phyloP scores from a whole-genome alignment of 2,329 filamentous ascomycete species.

The Mycosphaerelloides madeirae region DNA sequence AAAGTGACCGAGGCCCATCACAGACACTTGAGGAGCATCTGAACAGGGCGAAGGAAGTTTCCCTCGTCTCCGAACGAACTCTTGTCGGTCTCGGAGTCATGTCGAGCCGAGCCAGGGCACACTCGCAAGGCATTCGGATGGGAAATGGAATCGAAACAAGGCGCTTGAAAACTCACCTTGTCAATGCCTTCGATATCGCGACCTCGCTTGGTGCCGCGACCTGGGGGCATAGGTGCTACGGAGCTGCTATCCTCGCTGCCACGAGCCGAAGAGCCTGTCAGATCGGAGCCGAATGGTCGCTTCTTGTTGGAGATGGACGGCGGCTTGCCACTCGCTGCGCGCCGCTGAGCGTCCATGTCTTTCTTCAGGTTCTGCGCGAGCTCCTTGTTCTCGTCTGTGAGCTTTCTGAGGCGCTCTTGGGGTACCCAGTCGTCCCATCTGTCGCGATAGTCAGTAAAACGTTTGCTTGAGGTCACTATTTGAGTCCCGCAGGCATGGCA shows the following conservation, averaged over 20 bases:
- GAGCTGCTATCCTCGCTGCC: slow-evolving; percentile 74
- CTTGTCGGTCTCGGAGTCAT: too few relatives aligned
- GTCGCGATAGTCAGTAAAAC: slow-evolving; percentile 13
- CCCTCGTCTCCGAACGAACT: too few relatives aligned
- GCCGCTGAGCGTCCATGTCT: slow-evolving; percentile 60
- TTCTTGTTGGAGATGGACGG: slow-evolving; percentile 47
- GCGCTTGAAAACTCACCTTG: slow-evolving; percentile 51
- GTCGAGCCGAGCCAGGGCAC: background rate
- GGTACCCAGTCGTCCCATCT: slow-evolving; percentile 98
- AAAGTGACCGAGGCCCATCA: too few relatives aligned
- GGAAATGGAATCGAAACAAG: background rate
- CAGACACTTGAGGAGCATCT: background rate
- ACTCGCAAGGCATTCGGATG: background rate
- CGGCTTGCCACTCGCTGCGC: slow-evolving; percentile 39
- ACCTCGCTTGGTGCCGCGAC: slow-evolving; percentile 66
- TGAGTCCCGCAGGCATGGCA: too few relatives aligned
- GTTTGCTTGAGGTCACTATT: background rate
- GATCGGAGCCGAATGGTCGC: slow-evolving; percentile 53
- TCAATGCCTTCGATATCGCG: slow-evolving; percentile 75
- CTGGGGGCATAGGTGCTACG: slow-evolving; percentile 51
- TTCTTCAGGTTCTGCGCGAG: slow-evolving; percentile 69
- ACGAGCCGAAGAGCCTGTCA: slow-evolving; percentile 54
- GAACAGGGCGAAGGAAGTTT: background rate
- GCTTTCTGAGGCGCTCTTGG: slow-evolving; percentile 87
- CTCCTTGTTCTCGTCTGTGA: slow-evolving; percentile 91